Evolutionary conservation across 768 basidiomycete species (phyloP), one percentile per base, ranked within the genome.

Genomic region (Rhizopogon rudus): DNA sequence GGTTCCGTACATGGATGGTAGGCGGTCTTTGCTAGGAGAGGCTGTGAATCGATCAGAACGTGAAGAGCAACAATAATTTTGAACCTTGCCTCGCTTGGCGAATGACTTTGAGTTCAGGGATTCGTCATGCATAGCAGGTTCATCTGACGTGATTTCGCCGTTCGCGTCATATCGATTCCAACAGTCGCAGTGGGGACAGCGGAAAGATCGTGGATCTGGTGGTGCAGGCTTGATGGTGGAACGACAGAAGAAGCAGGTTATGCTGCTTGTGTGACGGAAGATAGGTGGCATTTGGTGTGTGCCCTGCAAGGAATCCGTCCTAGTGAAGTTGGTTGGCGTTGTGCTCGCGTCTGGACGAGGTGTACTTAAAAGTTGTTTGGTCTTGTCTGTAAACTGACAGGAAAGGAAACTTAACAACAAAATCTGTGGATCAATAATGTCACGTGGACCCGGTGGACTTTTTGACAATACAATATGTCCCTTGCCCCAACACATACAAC

Each of bases 41-140:
- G 81, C 89, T 91, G 57, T 16, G 48, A 35, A 33, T 31, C 13
- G 6, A 43, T 63, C 48, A 57, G 48, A 39, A 16, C 9, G 14
- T 25, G 28, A 9, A 25, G 14, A 44, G 20, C 0, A 41, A 25
- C 9, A 14, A 44, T 12, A 17, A 41, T 31, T 12, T 40, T 8
- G 41, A 12, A 20, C 70, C 79, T 42, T 59, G 88, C 91, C 89
- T 67, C 90, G 79, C 65, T 78, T 84, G 0, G 84, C 77, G 66
- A 93, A 94, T 3, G 87, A 86, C 17, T 63, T 68, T 2, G 73
- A 65, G 65, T 93, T 96, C 59, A 95, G 61, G 1, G 77, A 68
- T 64, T 92, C 83, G 60, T 91, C 83, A 64, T 91, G 84, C 91
- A 93, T 93, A 1, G 92, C 91, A 16, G 92, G 89, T 53, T 93